Base-by-base conservation (phyloP, 768 basidiomycete genomes). In the Lactifluus piperatus region DNA sequence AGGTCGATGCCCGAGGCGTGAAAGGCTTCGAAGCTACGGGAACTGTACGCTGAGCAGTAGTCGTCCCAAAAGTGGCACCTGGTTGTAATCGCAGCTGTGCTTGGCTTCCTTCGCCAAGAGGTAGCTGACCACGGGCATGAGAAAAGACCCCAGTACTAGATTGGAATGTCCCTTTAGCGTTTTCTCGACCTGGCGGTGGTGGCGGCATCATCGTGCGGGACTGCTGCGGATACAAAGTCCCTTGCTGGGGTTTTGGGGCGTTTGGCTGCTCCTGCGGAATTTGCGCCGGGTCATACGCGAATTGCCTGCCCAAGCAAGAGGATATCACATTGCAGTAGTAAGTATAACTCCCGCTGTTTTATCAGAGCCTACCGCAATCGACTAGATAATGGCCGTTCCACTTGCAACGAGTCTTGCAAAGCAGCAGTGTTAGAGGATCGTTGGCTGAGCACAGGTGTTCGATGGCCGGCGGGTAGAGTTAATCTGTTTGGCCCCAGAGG, bases 391-490 rank as follows among this genome's bases (percentile, higher is more conserved):
- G 83, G 81, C 58, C 77, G 75, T 45, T 76, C 73, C 14, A 32
- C 37, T 4, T 24, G 51, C 5, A 65, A 49, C n/a, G 53, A 27
- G 29, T 37, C 39, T 24, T 32, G 57, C 50, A 60, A 24, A 59
- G 20, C 27, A 22, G 47, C 34, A 24, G 27, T 14, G 27, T 54
- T 56, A 29, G 65, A 54, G 37, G 57, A 16, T 62, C 68, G 73
- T 44, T 67, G 67, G 48, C 67, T 64, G 58, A 76, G 73, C 34
- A 71, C 74, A 8, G 82, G 79, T 44, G 76, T 73, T 34, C 78
- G 78, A 65, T 85, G 85, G 44, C 79, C 77, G 13, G 76, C 80
- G 18, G 83, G 84, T 22, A 89, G 74, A 3, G 88, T 91, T 36
- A 91, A 75, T 68, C 89, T 73, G 64, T 79, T 72, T 26, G 86